Conservation (phyloP, 1,284 basidiomycete genomes). For the Cryptococcus floricola region DNA sequence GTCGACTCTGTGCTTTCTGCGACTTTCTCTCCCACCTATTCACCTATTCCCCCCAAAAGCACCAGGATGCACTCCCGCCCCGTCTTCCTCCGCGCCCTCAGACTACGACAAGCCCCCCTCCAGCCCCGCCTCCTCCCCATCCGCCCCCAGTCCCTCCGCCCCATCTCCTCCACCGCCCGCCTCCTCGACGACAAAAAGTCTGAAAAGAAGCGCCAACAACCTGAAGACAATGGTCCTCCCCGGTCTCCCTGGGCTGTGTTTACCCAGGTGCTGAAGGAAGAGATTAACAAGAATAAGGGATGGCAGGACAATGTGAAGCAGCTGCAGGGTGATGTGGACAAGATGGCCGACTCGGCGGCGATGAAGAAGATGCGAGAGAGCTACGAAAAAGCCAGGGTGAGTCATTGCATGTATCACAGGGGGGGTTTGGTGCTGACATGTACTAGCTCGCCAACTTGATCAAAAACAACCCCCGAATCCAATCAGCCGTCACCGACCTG, state of each 20-base stretch:
- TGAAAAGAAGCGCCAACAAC: constrained; percentile 5
- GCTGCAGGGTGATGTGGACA: constrained; percentile 94
- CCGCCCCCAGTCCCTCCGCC: constrained; percentile 7
- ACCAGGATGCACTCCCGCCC: constrained; percentile 24
- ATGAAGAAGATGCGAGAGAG: constrained; percentile 85
- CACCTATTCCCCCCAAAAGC: background rate
- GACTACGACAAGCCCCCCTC: constrained; percentile 10
- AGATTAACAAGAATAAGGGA: constrained; percentile 88
- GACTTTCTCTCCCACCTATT: too few relatives aligned
- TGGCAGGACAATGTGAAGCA: constrained; percentile 95
- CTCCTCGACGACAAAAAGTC: constrained; percentile 17
- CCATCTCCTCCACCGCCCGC: constrained; percentile 17
- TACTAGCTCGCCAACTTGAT: constrained; percentile 82
- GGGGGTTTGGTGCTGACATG: background rate
- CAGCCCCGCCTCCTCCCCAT: constrained; percentile 4
- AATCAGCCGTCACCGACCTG: constrained; percentile 86
- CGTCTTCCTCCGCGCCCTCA: constrained; percentile 18
- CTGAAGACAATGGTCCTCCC: constrained; percentile 52
- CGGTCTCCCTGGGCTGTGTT: constrained; percentile 95
- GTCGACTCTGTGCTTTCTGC: too few relatives aligned
- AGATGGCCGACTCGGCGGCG: constrained; percentile 94
- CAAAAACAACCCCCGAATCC: constrained; percentile 89
- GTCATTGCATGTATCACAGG: constrained; percentile 33
- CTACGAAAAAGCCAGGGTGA: constrained; percentile 88
- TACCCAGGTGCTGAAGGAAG: constrained; percentile 86